Percentiles rank a stretch among this genome's conserved stretches.
Evolutionary conservation across 2,329 filamentous ascomycete species (phyloP).

Genomic region (Colletotrichum liaoningense): DNA sequence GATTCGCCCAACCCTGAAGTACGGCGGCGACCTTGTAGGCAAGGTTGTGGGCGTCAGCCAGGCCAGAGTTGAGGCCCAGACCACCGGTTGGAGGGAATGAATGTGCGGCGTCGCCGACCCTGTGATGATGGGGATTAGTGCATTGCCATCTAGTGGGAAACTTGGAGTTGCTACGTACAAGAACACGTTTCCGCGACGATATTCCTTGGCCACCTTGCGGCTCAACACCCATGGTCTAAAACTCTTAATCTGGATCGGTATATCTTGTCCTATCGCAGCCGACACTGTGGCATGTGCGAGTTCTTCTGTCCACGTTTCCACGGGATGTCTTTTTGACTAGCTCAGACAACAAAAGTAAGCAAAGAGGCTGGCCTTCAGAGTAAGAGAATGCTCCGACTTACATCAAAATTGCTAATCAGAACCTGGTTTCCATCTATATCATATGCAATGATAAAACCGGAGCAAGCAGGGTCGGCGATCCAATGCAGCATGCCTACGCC

Average conservation of each 20-base stretch:
- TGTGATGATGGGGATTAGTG: background rate
- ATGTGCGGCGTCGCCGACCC: slow-evolving; percentile 47
- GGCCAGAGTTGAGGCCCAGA: slow-evolving; percentile 45
- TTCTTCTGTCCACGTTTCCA: slow-evolving; percentile 48
- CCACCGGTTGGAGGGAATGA: slow-evolving; percentile 48
- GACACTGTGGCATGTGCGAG: slow-evolving; percentile 46
- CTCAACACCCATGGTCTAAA: slow-evolving; percentile 55
- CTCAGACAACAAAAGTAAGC: background rate
- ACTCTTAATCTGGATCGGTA: slow-evolving; percentile 51
- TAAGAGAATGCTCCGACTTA: slow-evolving; percentile 31
- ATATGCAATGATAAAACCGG: slow-evolving; percentile 57
- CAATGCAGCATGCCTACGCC: slow-evolving; percentile 57
- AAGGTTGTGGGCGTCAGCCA: slow-evolving; percentile 47
- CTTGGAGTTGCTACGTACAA: slow-evolving; percentile 42
- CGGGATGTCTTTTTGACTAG: slow-evolving; percentile 47
- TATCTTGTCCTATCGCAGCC: slow-evolving; percentile 46
- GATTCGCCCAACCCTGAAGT: slow-evolving; percentile 44
- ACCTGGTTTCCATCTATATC: slow-evolving; percentile 54
- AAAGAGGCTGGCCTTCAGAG: background rate
- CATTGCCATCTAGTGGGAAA: background rate
- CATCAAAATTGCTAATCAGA: slow-evolving; percentile 56
- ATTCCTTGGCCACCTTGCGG: slow-evolving; percentile 52
- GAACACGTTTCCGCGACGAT: slow-evolving; percentile 49
- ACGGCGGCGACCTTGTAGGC: slow-evolving; percentile 51
- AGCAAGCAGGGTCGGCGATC: slow-evolving; percentile 54